Evolutionary conservation across 805 yeast species (phyloP), one percentile per base, ranked within the genome.

Genomic region (Yarrowia osloensis): DNA sequence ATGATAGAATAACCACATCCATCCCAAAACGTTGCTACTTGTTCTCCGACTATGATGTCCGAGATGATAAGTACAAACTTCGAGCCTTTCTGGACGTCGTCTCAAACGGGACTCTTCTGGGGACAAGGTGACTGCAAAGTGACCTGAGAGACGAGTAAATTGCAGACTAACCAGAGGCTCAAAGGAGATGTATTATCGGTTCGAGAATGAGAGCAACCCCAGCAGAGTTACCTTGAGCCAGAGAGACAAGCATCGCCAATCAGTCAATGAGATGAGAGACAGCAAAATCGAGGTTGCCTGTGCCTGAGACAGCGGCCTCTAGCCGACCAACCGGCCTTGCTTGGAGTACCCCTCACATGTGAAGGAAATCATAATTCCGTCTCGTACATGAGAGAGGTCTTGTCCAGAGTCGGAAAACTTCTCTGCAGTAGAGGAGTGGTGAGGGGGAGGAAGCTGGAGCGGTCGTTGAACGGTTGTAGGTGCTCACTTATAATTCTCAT

Each of bases 311-410:
- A n/a, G n/a, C n/a, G n/a, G n/a, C n/a, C n/a, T n/a, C n/a, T n/a
- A n/a, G n/a, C n/a, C n/a, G n/a, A n/a, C n/a, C 42, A 17, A 37
- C 17, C 42, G 42, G 42, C 9, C 42, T 37, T 37, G 21, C 42
- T 37, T 35, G 4, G 24, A n/a, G 54, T 49, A 49, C 54, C 55
- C 39, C 55, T 50, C 55, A 29, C 55, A 50, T 50, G 55, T 50
- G 55, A 31, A 29, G 11, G 7, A 15, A 28, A 46, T 17, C 52
- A 28, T 9, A 40, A 19, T n/a, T n/a, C n/a, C n/a, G n/a, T n/a
- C n/a, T n/a, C 28, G 17, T 42, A 42, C 47, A 42, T 42, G 47
- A 22, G n/a, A 42, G 28, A 42, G 28, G 47, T 42, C 28, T 40
- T 19, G n/a, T n/a, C n/a, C n/a, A n/a, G n/a, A n/a, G n/a, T 40